These are phyloP conservation scores for Eutypa lata DNA, from an alignment of 2,329 filamentous ascomycete species.

Conservation along the genomic window DNA sequence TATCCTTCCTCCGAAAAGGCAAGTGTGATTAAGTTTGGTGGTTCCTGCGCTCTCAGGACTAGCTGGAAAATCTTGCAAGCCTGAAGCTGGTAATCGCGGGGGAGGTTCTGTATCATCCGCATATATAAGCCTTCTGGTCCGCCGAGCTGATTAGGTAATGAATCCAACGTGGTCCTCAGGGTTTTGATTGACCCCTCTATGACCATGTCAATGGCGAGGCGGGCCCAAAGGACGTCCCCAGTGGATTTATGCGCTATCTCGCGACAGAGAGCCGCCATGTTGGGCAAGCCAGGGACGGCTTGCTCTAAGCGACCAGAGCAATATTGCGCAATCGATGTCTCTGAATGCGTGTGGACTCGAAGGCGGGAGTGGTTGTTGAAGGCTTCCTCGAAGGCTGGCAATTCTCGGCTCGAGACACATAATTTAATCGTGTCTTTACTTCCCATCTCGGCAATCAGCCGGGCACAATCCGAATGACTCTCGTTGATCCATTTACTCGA, in stretches of 20 bases:
- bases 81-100: conserved; percentile 20
- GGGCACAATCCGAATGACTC: conserved; percentile 24
- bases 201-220: conserved; percentile 29
- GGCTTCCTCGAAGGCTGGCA: conserved; percentile 24
- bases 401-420: conserved; percentile 25
- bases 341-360: conserved; percentile 25
- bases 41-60: conserved; percentile 27
- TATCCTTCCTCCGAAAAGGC: conserved; percentile 27
- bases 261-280: conserved; percentile 24
- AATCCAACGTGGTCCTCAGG: conserved; percentile 24
- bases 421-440: conserved; percentile 27
- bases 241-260: conserved; percentile 25
- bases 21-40: conserved; percentile 27
- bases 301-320: conserved; percentile 26
- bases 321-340: conserved; percentile 26
- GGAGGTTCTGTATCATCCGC: conserved; percentile 29
- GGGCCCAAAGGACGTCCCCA: conserved; percentile 29
- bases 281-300: conserved; percentile 26
- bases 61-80: conserved; percentile 29
- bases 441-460: conserved; percentile 24
- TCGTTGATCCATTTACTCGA: conserved; percentile 29
- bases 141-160: conserved; percentile 26
- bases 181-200: conserved; percentile 27
- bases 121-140: conserved; percentile 30
- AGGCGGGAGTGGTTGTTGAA: conserved; percentile 22